Evolutionary conservation across 2,329 filamentous ascomycete genomes (phyloP).

Genomic region (Fusarium transvaalense): DNA sequence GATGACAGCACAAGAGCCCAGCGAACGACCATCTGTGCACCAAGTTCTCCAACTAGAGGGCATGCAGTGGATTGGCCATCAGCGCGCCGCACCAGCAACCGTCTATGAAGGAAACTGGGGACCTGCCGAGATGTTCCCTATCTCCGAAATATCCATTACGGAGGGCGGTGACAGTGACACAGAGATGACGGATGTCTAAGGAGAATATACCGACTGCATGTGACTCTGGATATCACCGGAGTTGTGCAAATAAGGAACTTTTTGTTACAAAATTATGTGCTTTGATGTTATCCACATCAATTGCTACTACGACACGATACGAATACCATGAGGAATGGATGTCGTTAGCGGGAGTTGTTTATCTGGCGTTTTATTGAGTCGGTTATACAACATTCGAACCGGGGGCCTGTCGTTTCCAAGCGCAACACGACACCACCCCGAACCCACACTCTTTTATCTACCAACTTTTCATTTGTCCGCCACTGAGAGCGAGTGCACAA

Average conservation of each 20-base stretch:
- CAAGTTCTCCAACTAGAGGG: slow-evolving; percentile 80
- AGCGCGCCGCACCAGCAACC: slow-evolving; percentile 88
- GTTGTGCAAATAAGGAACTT: slow-evolving; percentile 33
- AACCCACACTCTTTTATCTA: slow-evolving; percentile 28
- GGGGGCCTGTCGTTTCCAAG: slow-evolving; percentile 25
- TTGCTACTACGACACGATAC: slow-evolving; percentile 46
- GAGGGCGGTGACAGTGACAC: slow-evolving; percentile 59
- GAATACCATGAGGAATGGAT: slow-evolving; percentile 50
- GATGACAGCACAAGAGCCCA: slow-evolving; percentile 86
- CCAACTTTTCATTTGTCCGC: slow-evolving; percentile 33
- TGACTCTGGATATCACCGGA: slow-evolving; percentile 52
- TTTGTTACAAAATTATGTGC: slow-evolving; percentile 43
- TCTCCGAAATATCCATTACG: slow-evolving; percentile 55
- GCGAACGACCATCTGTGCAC: slow-evolving; percentile 77
- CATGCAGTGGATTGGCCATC: slow-evolving; percentile 81
- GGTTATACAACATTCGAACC: slow-evolving; percentile 33
- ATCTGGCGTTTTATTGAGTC: slow-evolving; percentile 45
- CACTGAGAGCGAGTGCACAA: slow-evolving; percentile 8
- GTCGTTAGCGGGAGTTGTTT: slow-evolving; percentile 34
- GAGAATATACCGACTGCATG: slow-evolving; percentile 41
- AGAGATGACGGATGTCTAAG: slow-evolving; percentile 71
- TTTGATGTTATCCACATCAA: slow-evolving; percentile 37
- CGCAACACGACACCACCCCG: slow-evolving; percentile 24
- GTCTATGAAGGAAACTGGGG: slow-evolving; percentile 98
- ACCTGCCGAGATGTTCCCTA: slow-evolving; percentile 69